A percentile compares a stretch with the other conserved stretches of the same genome.
phyloP scores from a whole-genome alignment of 1,284 basidiomycete genomes.

The Cutaneotrichosporon cavernicola region DNA sequence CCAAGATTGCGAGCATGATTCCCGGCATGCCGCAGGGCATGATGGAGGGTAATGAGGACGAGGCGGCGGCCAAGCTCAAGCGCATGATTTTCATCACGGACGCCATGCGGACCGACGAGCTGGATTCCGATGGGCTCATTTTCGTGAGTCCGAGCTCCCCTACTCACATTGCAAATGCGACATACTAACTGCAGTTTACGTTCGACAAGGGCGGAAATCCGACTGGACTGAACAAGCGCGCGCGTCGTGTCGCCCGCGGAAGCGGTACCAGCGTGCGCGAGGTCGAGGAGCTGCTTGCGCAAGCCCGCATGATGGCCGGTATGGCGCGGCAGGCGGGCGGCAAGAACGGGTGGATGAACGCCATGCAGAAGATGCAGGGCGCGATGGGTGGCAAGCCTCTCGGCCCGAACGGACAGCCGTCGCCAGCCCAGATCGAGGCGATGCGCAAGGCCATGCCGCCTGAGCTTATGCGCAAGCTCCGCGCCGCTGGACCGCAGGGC shows the following conservation, averaged over 20 bases:
- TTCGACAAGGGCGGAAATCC: constrained; percentile 80
- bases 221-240: constrained; percentile 76
- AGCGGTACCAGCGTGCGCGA: constrained; percentile 96
- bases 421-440: constrained; percentile 84
- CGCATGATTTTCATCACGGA: constrained; percentile 99
- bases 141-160: constrained; percentile 62
- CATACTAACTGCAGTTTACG: constrained; percentile 52
- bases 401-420: constrained; percentile 80
- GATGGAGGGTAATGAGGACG: constrained; percentile 87
- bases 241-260: constrained; percentile 83
- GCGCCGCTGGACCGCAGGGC: constrained; percentile 70
- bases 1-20: constrained; percentile 98
- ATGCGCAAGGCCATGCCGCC: constrained; percentile 88
- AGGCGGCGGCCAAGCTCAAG: constrained; percentile 80
- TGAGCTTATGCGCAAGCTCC: constrained; percentile 78
- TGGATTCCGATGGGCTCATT: constrained; percentile 90
- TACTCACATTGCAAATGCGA: not conserved
- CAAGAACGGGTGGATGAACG: constrained; percentile 87
- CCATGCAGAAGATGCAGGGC: constrained; percentile 85
- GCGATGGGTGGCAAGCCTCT: constrained; percentile 79
- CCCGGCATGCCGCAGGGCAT: constrained; percentile 90
- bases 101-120: constrained; percentile 88
- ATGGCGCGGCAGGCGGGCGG: constrained; percentile 97
- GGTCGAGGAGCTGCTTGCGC: constrained; percentile 92
- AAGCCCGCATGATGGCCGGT: constrained; percentile 95